Evolutionary conservation across 2,329 filamentous ascomycete genomes (phyloP), one percentile per base, ranked within the genome.

Genomic region (Hypoxylon rubiginosum): DNA sequence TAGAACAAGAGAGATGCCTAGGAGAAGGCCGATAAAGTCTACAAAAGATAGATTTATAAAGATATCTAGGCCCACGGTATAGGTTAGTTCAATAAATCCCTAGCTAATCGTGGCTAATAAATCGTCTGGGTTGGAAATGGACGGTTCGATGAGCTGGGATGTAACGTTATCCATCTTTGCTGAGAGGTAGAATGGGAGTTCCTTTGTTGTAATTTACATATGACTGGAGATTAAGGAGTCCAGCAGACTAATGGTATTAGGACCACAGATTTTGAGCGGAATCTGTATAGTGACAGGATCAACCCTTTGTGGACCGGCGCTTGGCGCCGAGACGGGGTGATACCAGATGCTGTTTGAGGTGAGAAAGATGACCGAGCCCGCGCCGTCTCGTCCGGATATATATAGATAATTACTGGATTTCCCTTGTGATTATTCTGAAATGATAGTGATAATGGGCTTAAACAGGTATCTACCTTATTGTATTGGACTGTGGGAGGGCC

Each of bases 1-100:
- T n/a, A 75, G 74, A 0, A 74, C 76, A 3, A 86, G 73, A 0
- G 71, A 69, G 79, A 86, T 83, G 39, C 84, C 82, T 1, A 87
- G 76, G 0, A 81, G 75, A 15, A 86, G 76, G 2, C 83, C 76
- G n/a, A 84, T 79, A 64, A 83, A 84, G 72, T 85, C 83, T 15
- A 85, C 83, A 46, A 81, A 84, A 51, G 80, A 82, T 45, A 85
- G 78, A 67, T 85, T 84, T 46, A 81, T 79, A 15, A 75, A 82
- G 28, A 84, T 60, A 2, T 74, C 72, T 0, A 76, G 75, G 0
- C 75, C 68, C 0, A 60, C 50, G 9, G 72, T 79, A 58, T 77
- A 78, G 0, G 81, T 81, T 19, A 84, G 71, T 67, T 84, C 82
- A n/a, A 82, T 73, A 57, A 83, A 83, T 1, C 81, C 82, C 79